Base-by-base conservation (phyloP, 345 rosid genomes). In the Lumnitzera racemosa region DNA sequence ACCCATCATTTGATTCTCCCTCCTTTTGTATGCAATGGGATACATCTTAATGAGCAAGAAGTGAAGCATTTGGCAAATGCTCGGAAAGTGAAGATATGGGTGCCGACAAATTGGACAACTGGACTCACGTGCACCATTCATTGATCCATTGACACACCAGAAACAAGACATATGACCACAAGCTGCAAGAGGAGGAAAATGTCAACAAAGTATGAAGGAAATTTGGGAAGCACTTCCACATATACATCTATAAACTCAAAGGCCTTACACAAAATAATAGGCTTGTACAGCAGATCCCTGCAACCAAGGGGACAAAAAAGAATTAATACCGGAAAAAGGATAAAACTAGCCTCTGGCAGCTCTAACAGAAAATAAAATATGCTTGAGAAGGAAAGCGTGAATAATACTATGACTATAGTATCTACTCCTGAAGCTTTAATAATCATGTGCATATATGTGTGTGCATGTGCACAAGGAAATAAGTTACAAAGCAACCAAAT, bases 261-360 rank as follows among this genome's bases (percentile, higher is more conserved):
- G 11, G 55, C 2, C 96, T 83, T 83, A 91, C 98, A 49, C 49
- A 88, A 69, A 67, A 88, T 86, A 16, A 86, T 67, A 14, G 98
- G 98, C 74, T 89, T 91, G 84, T 80, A 81, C 31, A 91, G 76
- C 76, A 91, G 95, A 47, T 89, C 96, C 87, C 98, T 91, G 88
- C 67, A 70, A 56, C 59, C 53, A 59, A 53, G 46, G 49, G 51
- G 55, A 27, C 50, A 58, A 24, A 61, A 63, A 51, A 69, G 12
- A 29, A 31, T 50, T 15, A 27, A 15, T 57, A 36, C 43, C 43
- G 1, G 43, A 36, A 36, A 9, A 36, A 36, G 10, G 43, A 36
- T 0, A 36, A 9, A 36, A 36, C 43, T 36, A 36, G 43, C 43
- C 7, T 7, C 43, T 9, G 43, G 43, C 9, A 36, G 1, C 43